Evolutionary conservation across 1,284 basidiomycete genomes (phyloP), one percentile per base, ranked within the genome.

Genomic region (Phlebopus sp.): DNA sequence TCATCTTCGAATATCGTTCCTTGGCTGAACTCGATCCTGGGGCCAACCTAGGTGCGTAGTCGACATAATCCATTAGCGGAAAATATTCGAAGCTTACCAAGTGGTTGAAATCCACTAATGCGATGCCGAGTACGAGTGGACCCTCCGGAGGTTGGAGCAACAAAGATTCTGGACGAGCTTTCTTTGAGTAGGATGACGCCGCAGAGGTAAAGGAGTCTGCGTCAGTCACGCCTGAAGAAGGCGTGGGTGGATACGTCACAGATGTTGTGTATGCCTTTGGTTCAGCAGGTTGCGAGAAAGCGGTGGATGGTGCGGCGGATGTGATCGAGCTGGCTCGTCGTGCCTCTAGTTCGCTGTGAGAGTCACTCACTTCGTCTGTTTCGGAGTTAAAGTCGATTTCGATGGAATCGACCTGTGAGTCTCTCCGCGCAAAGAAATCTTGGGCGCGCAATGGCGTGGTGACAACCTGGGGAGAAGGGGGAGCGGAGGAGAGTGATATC

Each of bases 51-150:
- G 51, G 29, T 58, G 50, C 52, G 38, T 47, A 10, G 40, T 50
- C 46, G 42, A 52, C 38, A 54, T 46, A 41, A 54, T 53, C 44
- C 59, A 43, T 34, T 42, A 13, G 48, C 32, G 21, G 29, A 36
- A 32, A 50, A 37, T 29, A 23, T 30, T 37, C 9, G 48, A 45
- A 34, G 62, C 78, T 60, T 60, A 92, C 91, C 59, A 93, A 67
- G 67, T 95, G 92, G 64, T 95, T 92, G 63, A 95, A 95, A 62
- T 95, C 92, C 25, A 95, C 86, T 17, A 95, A 71, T 2, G 90
- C 92, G 44, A 94, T 84, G 4, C 92, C 92, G 7, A 92, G 72
- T 14, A 94, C 76, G 23, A 92, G 67, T 4, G 81, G 81, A 2
- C 81, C 81, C 17, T 69, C 70, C 0, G 77, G 73, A 10, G 80